Evolutionary conservation across 305 asterid genomes (phyloP), one percentile per base, ranked within the genome.

Genomic region (Petunia hybrid): DNA sequence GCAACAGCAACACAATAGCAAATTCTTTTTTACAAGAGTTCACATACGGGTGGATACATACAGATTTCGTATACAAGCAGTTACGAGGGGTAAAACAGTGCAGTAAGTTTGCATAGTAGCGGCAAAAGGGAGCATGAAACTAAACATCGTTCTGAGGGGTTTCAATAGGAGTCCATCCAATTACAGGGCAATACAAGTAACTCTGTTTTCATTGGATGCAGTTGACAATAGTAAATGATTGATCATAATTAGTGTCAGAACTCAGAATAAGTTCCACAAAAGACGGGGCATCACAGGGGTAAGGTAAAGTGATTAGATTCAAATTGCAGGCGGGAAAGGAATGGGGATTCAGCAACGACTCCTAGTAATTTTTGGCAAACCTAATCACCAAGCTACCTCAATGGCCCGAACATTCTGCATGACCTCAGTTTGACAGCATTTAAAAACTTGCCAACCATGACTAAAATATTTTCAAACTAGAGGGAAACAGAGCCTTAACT

Each of bases 401-500:
- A 71, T 71, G 45, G 43, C 43, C 43, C 35, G 35, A 71, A 46
- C 45, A 64, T 14, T 68, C 74, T 40, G 14, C 74, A 81, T 14
- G 65, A 81, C 4, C 66, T 48, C 78, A 74, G 13, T 74, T 74
- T 51, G 61, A 51, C 45, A 73, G 63, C 64, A 51, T 74, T 48
- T 14, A 51, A 53, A 53, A 74, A 6, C 46, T 74, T 6, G 42
- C 9, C 78, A 51, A 74, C 78, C 38, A 6, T 36, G 38, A 74
- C 38, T 73, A 73, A 73, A 36, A 74, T 14, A 57, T 74, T 74
- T 51, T 63, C 69, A 63, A 36, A 36, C 16, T 63, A 63, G 43
- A 63, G 41, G 14, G 43, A 35, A 63, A 62, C n/a, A 9, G 16
- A 63, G 42, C 46, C 78, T 35, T 22, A 22, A 22, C 31, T 22